Base-by-base conservation (phyloP, 2,329 filamentous ascomycete species). In the Fulvia fulva region DNA sequence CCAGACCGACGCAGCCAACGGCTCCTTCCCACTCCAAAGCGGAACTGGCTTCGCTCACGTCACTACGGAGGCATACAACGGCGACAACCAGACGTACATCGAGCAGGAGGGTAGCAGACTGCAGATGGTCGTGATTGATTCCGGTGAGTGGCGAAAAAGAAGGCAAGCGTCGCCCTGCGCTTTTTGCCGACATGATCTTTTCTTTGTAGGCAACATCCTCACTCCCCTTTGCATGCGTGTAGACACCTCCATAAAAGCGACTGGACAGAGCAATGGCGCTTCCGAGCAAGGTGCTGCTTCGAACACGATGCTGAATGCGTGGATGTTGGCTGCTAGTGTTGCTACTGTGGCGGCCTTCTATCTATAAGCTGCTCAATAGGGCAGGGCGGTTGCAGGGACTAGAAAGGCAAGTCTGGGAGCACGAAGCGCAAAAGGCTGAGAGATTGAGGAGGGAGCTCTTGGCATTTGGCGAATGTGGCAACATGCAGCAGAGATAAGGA, bases 71-170 rank as follows among this genome's bases (percentile, higher is more conserved):
- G 23, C 37, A 6, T 54, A 54, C 26, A 45, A 54, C 16, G 41
- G 37, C 19, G 23, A 19, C 37, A 46, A 54, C 26, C 25, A 28
- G 26, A 54, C 23, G 5, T 54, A 45, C 12, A 21, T 54, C 26
- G n/a, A 54, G 16, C 52, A 54, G 19, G 52, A 54, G 41, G 12
- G 19, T 5, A 11, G 23, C 5, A 44, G 52, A 19, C 19, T 54
- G 12, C 52, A 54, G 23, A 54, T 54, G 52, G 43, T 54, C 22
- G 43, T 54, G 12, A 54, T 54, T n/a, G 52, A 54, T n/a, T 54
- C 52, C 47, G 52, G 52, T 54, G 32, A 46, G 52, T 41, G 22
- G 26, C 22, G n/a, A 30, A 12, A 12, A 43, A 23, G 14, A n/a
- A n/a, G n/a, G n/a, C n/a, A n/a, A n/a, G n/a, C n/a, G n/a, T n/a